phyloP scores from a whole-genome alignment of 345 rosid species.

The Citrus mangshanensis region DNA sequence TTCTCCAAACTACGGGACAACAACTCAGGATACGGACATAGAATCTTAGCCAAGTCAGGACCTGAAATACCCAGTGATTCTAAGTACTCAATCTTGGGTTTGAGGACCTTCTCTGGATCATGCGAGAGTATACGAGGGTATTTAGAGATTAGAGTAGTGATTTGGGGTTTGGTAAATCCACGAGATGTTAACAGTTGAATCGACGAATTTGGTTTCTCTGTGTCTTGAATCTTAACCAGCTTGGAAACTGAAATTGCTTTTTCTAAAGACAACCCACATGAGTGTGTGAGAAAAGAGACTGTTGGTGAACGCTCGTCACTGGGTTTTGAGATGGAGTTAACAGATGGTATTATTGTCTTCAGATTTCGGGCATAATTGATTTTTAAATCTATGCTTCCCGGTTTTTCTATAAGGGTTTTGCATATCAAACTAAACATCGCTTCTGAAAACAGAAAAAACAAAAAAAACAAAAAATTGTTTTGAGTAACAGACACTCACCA shows the following conservation, averaged over 20 bases:
- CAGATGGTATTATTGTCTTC: not conserved
- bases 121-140: slow-evolving; percentile 6
- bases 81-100: slow-evolving; percentile 33
- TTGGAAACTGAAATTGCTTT: slow-evolving; percentile 17
- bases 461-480: not conserved
- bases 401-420: not conserved
- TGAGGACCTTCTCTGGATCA: slow-evolving; percentile 16
- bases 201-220: slow-evolving; percentile 17
- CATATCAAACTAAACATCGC: slow-evolving; percentile 9
- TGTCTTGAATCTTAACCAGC: slow-evolving; percentile 4
- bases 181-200: slow-evolving; percentile 20
- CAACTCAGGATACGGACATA: not conserved
- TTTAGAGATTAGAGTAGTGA: slow-evolving; percentile 13
- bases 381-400: not conserved
- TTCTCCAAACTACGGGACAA: slow-evolving; percentile 12
- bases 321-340: not conserved
- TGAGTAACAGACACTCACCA: not conserved
- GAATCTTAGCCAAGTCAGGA: slow-evolving; percentile 8
- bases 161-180: slow-evolving; percentile 21
- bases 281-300: slow-evolving; percentile 17
- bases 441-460: not conserved
- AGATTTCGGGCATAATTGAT: not conserved
- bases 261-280: slow-evolving; percentile 29
- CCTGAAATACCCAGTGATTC: slow-evolving; percentile 20
- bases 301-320: slow-evolving; percentile 4